Evolutionary conservation across 176 grass and related monocot species (phyloP).

Genomic region (Paspalum notatum): DNA sequence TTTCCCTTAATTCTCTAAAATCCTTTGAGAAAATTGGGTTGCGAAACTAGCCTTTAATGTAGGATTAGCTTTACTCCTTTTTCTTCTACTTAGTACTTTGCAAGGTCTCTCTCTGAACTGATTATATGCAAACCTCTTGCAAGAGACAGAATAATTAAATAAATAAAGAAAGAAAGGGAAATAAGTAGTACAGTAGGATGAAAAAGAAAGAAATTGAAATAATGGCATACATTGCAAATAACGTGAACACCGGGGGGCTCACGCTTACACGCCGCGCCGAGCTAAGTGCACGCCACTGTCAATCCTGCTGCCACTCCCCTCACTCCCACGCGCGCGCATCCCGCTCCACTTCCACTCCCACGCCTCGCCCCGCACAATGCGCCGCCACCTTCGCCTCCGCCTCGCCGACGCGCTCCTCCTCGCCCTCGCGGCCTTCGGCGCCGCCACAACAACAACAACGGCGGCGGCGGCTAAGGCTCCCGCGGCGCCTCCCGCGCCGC

Average conservation of each 20-base stretch:
- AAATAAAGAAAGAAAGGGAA: too few relatives aligned
- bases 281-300: constrained; percentile 31
- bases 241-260: neutral
- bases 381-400: neutral
- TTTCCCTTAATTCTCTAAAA: too few relatives aligned
- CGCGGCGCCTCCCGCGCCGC: constrained; percentile 36
- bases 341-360: neutral
- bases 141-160: too few relatives aligned
- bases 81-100: too few relatives aligned
- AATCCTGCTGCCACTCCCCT: constrained; percentile 34
- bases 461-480: constrained; percentile 28
- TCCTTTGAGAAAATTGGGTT: too few relatives aligned
- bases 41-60: too few relatives aligned
- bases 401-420: constrained; percentile 6
- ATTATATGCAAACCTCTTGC: too few relatives aligned
- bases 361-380: constrained; percentile 21
- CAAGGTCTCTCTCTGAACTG: too few relatives aligned
- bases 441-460: neutral
- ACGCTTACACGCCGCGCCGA: neutral
- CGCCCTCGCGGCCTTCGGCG: neutral
- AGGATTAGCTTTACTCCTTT: too few relatives aligned
- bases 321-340: constrained; percentile 33
- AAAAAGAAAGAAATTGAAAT: neutral
- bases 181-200: too few relatives aligned
- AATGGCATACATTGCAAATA: constrained; percentile 27